Base-by-base conservation (phyloP, 176 grass and related monocot species). In the Avena atlantica region DNA sequence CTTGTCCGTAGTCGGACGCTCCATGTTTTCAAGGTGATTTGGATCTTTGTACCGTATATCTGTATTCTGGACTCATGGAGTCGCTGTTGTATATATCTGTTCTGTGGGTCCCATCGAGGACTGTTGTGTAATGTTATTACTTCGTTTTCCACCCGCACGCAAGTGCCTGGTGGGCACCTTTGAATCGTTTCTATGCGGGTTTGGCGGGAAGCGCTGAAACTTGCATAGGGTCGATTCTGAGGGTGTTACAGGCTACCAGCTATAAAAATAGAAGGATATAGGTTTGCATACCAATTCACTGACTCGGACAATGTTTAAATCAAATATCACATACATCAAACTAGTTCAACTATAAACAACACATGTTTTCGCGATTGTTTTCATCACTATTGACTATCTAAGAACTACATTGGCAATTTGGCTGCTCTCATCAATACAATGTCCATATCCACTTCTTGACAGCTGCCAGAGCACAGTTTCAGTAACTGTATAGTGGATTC, bases 291-390 rank as follows among this genome's bases (percentile, higher is more conserved):
- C 8, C 40, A 55, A 31, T 61, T 80, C 8, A 3, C 52, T 86
- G 12, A 14, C 76, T 31, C 27, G 1, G 25, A 36, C 10, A 53
- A 42, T 68, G 29, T 80, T 69, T 70, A 47, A 58, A 86, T 70
- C 6, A 71, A 60, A 70, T 4, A 86, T 47, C 36, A 59, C 9
- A 20, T 14, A 67, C 4, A 37, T 45, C 47, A 66, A 78, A 68
- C 20, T 68, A 78, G 31, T 44, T 0, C 31, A 70, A 70, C 16
- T 67, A 75, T 14, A 55, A 60, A 45, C 19, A 85, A 25, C 16
- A 57, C 4, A 20, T n/a, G 50, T 47, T 79, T 71, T 66, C 42
- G 76, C 11, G 36, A 66, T 76, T 45, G 47, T 77, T 52, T 85
- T 59, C 40, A 31, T 21, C 36, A 66, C 36, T 72, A 55, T 80